These are phyloP conservation scores for Vitis hybrid DNA, from an alignment of 177 flowering plant genomes.

Conservation along the genomic window DNA sequence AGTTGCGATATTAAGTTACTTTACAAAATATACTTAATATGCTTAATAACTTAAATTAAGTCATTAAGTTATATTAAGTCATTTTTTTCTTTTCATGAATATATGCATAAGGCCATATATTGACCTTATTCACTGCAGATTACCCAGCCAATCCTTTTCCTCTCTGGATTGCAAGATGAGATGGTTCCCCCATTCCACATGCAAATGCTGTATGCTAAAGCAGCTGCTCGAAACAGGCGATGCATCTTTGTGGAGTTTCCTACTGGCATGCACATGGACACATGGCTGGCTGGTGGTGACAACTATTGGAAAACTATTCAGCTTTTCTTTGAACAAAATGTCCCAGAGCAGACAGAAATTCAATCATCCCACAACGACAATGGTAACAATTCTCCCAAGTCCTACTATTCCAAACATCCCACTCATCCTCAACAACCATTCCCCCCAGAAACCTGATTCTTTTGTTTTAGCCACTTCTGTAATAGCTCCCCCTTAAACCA, in stretches of 20 bases:
- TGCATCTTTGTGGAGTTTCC: constrained; percentile 84
- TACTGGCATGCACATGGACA: constrained; percentile 98
- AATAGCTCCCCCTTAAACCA: too few species aligned
- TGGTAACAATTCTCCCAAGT: constrained; percentile 25
- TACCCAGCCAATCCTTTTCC: constrained; percentile 84
- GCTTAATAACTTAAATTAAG: too few species aligned
- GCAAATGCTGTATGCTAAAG: constrained; percentile 88
- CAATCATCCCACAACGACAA: constrained; percentile 25
- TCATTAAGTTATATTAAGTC: background rate
- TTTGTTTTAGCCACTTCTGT: too few species aligned
- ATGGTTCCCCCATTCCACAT: constrained; percentile 97
- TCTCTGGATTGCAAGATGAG: constrained; percentile 96
- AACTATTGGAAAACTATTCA: constrained; percentile 82
- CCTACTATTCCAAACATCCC: background rate
- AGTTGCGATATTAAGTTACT: too few species aligned
- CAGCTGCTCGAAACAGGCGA: constrained; percentile 60
- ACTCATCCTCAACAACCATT: background rate
- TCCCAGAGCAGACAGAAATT: constrained; percentile 39
- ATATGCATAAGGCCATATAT: background rate
- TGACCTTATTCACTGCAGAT: constrained; percentile 47
- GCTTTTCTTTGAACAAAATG: constrained; percentile 61
- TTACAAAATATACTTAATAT: too few species aligned
- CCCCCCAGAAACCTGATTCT: too few species aligned
- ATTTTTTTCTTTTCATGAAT: background rate
- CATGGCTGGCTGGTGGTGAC: constrained; percentile 96